phyloP scores from a whole-genome alignment of 2,329 filamentous ascomycete genomes.

The Epichloe amarillans region DNA sequence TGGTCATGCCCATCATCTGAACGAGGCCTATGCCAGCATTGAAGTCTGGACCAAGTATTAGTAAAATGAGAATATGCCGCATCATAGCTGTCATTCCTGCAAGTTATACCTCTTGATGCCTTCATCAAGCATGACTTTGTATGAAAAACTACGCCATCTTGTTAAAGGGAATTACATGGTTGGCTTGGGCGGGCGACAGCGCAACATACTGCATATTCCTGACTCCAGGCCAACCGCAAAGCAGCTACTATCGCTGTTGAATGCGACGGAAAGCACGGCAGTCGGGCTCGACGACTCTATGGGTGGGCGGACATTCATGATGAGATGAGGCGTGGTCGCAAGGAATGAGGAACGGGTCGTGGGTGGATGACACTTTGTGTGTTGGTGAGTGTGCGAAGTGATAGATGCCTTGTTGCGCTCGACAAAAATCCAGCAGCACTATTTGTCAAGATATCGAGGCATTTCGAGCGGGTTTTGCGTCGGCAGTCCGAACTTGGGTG shows the following conservation, averaged over 20 bases:
- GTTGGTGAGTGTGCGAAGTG: not conserved
- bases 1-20: constrained; percentile 76
- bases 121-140: constrained; percentile 59
- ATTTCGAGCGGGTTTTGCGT: not conserved
- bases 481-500: not conserved
- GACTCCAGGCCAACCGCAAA: constrained; percentile 80
- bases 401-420: not conserved
- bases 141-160: constrained; percentile 46
- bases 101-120: constrained; percentile 30
- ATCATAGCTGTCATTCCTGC: not conserved
- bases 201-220: constrained; percentile 63
- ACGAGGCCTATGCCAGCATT: constrained; percentile 71
- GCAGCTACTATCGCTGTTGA: constrained; percentile 73
- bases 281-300: constrained; percentile 67
- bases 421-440: not conserved
- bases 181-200: not conserved
- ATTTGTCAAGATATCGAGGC: not conserved
- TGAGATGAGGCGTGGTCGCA: constrained; percentile 11
- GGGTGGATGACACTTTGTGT: not conserved
- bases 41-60: constrained; percentile 41
- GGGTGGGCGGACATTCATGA: constrained; percentile 80
- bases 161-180: not conserved
- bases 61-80: not conserved
- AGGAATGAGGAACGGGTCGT: not conserved
- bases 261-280: constrained; percentile 67